Evolutionary conservation across 169 alveolate species (phyloP), one percentile per base, ranked within the genome.

Genomic region (Cryptosporidium sp.): DNA sequence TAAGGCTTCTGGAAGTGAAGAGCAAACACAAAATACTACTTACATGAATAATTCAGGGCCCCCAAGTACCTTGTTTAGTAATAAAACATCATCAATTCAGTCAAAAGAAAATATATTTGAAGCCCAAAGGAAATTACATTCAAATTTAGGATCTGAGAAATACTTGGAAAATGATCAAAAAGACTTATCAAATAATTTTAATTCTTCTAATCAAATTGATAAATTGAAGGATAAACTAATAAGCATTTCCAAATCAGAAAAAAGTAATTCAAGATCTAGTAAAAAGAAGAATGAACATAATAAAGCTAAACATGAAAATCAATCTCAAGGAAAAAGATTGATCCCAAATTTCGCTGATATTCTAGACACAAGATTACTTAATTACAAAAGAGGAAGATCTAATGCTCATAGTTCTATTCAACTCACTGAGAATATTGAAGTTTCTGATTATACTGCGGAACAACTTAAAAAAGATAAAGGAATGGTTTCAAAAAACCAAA

Each of bases 311-410:
- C 2, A 18, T 29, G 84, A 52, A 58, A 12, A 37, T 6, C 31
- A 26, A 9, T 42, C 60, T 18, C 44, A 73, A 35, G 53, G 18
- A 60, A 53, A 7, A 26, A 45, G 26, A 37, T 14, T 56, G 10
- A 35, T 73, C 7, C 86, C 69, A 58, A 45, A 73, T 26, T 53
- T 73, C 12, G 51, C 86, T 31, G 86, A 73, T 31, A 53, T 73
- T 35, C n/a, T 73, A 18, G 86, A 73, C 3, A 33, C 86, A 8
- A 73, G 86, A 26, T 42, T 73, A 29, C 52, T 52, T 37, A 35
- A 73, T 7, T 73, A 73, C 31, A 73, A 52, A 35, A 73, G 86
- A 73, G 86, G 86, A 56, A 73, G 86, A 9, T 73, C 86, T 14
- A 73, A 73, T 73, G 71, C 56, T 23, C 69, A 56, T 58, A 52